Base-by-base conservation (phyloP, 139 green algal species). In the Desmodesmus armatus region DNA sequence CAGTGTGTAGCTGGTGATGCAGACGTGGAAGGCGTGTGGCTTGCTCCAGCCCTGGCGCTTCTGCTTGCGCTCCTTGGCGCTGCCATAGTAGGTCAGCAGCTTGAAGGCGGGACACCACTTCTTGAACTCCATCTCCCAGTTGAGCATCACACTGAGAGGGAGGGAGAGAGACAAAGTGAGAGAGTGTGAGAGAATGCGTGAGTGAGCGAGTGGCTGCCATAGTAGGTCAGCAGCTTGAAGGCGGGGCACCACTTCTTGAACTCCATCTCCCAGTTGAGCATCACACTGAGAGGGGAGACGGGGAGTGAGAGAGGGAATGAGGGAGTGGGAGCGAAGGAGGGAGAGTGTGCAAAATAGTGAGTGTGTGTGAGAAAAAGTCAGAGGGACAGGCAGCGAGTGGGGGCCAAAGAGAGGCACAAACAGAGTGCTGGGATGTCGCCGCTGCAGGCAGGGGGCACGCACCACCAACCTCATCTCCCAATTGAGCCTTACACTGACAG, bases 121-220 rank as follows among this genome's bases (percentile, higher is more conserved):
- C 83, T 99, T 99, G 93, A 99, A 98, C 94, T 99, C 97, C 93
- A 98, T 99, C 92, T 99, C 97, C 97, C 97, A 99, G 91, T 99
- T 99, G 47, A 99, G 93, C 97, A 99, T 99, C 67, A 99, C 97
- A 5, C 70, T 86, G 70, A 11, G 25, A 35, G 29, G 6, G 60
- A 17, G 60, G 15, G 60, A 29, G 60, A 29, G 9, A 41, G 63
- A 39, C 63, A 72, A 23, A 4, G 27, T 23, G 63, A 17, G 13
- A 69, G 70, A 60, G 70, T 78, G 29, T 76, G 11, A 15, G 63
- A 39, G n/a, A 44, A 43, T 4, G 35, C 9, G 35, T n/a, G 17
- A 44, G 35, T 25, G 35, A 41, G 66, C 33, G 44, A 41, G 5
- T 47, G 66, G 51, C 15, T 17, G 51, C n/a, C 58, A 17, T n/a